A percentile compares a stretch with the other conserved stretches of the same genome.
Evolutionary conservation across 495 filamentous ascomycete species (phyloP).

Genomic region (Penicillium dipodomyicola): DNA sequence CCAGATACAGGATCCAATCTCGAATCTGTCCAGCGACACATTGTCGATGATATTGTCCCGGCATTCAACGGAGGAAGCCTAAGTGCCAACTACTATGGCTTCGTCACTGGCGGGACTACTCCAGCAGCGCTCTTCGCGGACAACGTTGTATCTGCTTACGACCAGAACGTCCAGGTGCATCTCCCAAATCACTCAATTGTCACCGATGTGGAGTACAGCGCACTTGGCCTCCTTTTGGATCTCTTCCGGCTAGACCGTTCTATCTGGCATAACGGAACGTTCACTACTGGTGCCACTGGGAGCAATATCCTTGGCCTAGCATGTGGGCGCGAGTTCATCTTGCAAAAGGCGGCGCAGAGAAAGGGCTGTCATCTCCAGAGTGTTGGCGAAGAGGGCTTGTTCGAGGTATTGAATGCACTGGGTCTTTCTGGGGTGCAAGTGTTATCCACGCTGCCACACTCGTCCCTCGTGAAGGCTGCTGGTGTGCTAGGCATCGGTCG

Average conservation of each 20-base stretch:
- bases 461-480: conserved; percentile 78
- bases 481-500: conserved; percentile 77
- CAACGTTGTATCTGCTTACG: conserved; percentile 69
- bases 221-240: conserved; percentile 66
- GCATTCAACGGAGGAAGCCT: conserved; percentile 62
- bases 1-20: conserved; percentile 45
- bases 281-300: conserved; percentile 87
- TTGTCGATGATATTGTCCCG: conserved; percentile 62
- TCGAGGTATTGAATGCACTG: conserved; percentile 60
- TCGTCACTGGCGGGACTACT: conserved; percentile 79
- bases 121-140: conserved; percentile 85
- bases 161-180: conserved; percentile 87
- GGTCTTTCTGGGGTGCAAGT: conserved; percentile 68
- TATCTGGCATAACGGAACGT: conserved; percentile 55
- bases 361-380: conserved; percentile 39
- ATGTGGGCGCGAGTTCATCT: conserved; percentile 67
- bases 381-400: conserved; percentile 67
- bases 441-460: conserved; percentile 78
- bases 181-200: conserved; percentile 69
- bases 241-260: conserved; percentile 60
- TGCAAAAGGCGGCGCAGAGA: conserved; percentile 44
- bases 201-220: conserved; percentile 70
- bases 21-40: conserved; percentile 44
- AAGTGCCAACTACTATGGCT: conserved; percentile 76
- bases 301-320: conserved; percentile 82